Evolutionary conservation across 208 protist species (phyloP).

Genomic region (Entamoeba histolytica): DNA sequence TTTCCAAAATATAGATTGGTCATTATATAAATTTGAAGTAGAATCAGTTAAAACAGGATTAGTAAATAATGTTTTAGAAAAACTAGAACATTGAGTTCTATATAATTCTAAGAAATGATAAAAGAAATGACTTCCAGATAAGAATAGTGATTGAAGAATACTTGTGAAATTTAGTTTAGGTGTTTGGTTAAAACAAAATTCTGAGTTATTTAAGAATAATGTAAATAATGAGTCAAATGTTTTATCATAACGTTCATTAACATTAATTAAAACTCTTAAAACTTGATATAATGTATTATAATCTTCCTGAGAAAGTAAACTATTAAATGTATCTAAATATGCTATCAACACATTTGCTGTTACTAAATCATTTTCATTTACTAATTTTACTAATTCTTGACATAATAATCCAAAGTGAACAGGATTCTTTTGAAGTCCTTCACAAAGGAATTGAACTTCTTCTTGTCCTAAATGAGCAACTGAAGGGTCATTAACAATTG

Average conservation of each 20-base stretch:
- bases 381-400: background rate
- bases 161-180: background rate
- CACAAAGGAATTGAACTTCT: background rate
- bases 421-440: background rate
- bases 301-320: background rate
- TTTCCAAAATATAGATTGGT: background rate
- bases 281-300: background rate
- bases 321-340: background rate
- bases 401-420: background rate
- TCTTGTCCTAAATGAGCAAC: background rate
- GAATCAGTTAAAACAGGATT: background rate
- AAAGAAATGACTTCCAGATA: background rate
- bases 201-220: background rate
- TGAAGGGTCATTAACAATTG: background rate
- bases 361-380: background rate
- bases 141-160: background rate
- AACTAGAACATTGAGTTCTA: background rate
- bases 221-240: background rate
- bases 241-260: background rate
- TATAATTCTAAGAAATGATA: background rate
- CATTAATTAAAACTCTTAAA: background rate
- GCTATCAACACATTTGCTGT: background rate
- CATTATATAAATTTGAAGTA: background rate
- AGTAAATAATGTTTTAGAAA: background rate
- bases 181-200: background rate